Conservation (phyloP, 2,329 filamentous ascomycete species). For the Neonectria punicea region DNA sequence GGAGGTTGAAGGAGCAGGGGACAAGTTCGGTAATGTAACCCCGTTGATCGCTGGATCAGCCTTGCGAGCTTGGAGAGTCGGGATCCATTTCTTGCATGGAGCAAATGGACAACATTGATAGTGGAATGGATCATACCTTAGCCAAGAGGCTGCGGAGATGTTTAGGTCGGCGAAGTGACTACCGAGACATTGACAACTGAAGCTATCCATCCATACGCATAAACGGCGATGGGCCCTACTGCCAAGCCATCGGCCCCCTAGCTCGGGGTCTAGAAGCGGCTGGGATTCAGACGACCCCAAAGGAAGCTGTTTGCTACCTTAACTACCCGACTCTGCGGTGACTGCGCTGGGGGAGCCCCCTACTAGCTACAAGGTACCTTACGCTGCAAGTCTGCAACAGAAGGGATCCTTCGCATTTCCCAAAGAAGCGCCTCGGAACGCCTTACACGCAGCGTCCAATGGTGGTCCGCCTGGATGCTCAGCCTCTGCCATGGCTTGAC, state of each 20-base stretch:
- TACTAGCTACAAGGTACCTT: not conserved
- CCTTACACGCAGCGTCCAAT: conserved; percentile 22
- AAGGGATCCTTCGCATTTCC: conserved; percentile 1
- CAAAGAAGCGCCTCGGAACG: conserved; percentile 7
- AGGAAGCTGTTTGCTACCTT: not conserved
- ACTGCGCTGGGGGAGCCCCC: not conserved
- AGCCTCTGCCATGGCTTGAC: conserved; percentile 27
- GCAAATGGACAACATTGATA: no score
- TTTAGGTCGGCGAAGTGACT: not conserved
- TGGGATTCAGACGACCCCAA: not conserved
- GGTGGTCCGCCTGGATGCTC: conserved; percentile 20
- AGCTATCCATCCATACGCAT: not conserved
- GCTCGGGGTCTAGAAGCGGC: not conserved
- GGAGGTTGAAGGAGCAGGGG: not conserved
- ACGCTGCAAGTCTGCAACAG: not conserved
- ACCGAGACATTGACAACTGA: not conserved
- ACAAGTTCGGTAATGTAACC: conserved; percentile 4
- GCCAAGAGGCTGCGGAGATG: not conserved
- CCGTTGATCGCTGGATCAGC: conserved; percentile 19
- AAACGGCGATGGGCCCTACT: not conserved
- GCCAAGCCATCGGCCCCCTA: not conserved
- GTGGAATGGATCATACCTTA: no score
- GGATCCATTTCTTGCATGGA: not conserved
- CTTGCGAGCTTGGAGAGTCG: conserved; percentile 12
- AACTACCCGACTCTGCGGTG: no score